Conservation (phyloP, 305 asterid species). For the Solanum hybrid region DNA sequence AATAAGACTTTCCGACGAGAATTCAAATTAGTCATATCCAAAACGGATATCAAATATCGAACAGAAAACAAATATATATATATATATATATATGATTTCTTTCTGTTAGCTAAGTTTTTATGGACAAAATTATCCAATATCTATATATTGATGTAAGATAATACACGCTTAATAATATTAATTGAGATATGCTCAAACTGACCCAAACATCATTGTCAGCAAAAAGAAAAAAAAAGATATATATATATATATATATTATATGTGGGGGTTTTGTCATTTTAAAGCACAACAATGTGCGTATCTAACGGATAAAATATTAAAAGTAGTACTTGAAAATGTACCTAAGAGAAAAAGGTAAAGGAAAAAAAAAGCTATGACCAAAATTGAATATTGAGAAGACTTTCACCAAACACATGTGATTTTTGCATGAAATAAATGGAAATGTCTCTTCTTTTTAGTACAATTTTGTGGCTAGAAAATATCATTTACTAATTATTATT, state of each 20-base stretch:
- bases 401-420: not conserved
- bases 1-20: not conserved
- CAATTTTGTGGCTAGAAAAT: constrained; percentile 1
- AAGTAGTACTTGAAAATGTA: not conserved
- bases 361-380: not conserved
- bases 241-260: not conserved
- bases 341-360: not conserved
- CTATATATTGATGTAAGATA: not conserved
- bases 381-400: not conserved
- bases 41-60: not conserved
- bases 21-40: not conserved
- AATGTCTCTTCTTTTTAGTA: not conserved
- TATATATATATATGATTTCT: not conserved
- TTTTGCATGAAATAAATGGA: not conserved
- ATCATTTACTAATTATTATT: not conserved
- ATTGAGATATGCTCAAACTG: not conserved
- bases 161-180: not conserved
- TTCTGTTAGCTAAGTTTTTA: not conserved
- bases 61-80: not conserved
- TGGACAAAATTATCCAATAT: not conserved
- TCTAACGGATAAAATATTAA: not conserved
- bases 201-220: rapidly evolving
- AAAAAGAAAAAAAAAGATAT: not conserved
- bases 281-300: not conserved
- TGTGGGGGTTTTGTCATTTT: not conserved